Base-by-base conservation (phyloP, 78 protist species). In the Polysphondylium violaceum region DNA sequence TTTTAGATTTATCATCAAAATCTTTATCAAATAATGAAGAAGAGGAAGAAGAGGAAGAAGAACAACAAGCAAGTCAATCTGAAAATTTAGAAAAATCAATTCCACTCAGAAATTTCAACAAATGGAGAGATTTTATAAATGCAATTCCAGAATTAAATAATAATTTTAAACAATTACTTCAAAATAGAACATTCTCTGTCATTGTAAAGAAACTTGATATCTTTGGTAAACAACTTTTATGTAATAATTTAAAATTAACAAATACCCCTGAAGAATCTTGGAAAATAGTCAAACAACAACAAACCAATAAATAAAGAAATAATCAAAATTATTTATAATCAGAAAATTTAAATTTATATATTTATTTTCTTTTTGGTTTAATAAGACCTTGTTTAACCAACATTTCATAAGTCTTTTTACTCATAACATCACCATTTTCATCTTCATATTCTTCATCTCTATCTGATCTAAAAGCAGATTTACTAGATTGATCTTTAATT, bases 391-490 rank as follows among this genome's bases (percentile, higher is more conserved):
- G 98, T 33, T 95, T 93, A 53, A 31, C 63, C n/a, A 97, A 91
- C 63, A 97, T 97, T 16, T 96, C 96, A 78, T 91, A 96, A 19
- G 94, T 92, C 94, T 96, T 97, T 71, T 95, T 95, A 76, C 29
- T 91, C 89, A 94, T 86, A 12, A 98, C 99, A 69, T 95, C 95
- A 41, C 99, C 99, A 43, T 87, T 14, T 21, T 53, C 56, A 87
- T 97, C 99, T 95, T 98, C 99, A 56, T 72, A 96, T 95, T 98
- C 99, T 94, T 97, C 99, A 43, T 96, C 98, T 40, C 65, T 72
- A 7, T 96, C 98, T 1, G 96, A 43, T 31, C 38, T 53, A 87
- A 93, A 98, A 23, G 31, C 6, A n/a, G 25, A 33, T 40, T 25
- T n/a, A 27, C 8, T 23, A 41, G 43, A 73, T 68, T 95, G 72